Base-by-base conservation (phyloP, 305 asterid species). In the Fraxinus dipetala region DNA sequence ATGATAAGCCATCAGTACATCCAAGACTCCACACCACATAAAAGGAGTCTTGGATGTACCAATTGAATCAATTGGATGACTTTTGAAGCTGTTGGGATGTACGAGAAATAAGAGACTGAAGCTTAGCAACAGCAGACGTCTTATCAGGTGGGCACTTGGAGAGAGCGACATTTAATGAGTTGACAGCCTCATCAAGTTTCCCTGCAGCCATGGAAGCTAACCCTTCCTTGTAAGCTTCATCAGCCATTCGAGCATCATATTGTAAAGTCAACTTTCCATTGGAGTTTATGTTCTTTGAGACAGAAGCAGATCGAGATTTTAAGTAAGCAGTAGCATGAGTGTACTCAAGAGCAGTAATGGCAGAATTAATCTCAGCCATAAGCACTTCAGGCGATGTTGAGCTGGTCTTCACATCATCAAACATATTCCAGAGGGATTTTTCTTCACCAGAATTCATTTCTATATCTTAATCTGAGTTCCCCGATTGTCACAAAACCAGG, bases 141-240 rank as follows among this genome's bases (percentile, higher is more conserved):
- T 83, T 81, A n/a, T 88, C 89, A n/a, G 89, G 92, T 0, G 92
- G 91, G 88, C 93, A 90, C 36, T 86, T 86, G 81, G 95, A 85
- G 74, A 90, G 91, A 35, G 93, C 92, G 63, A 83, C 20, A 83
- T 89, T 88, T 48, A 89, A 79, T 3, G 91, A 88, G 82, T 85
- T 48, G 16, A 89, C 84, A 36, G 93, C 92, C 73, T 89, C 89
- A 1, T 88, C 89, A 6, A 76, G 85, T 77, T 90, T 90, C 73
- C 91, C 92, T 6, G 89, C 88, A 74, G 89, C 89, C 92, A 90
- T 85, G 40, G 91, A 89, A 75, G 91, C 90, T 87, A 87, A 75
- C 31, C 92, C 93, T 4, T 89, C 79, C 81, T 86, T 90, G 82
- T 90, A 91, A 83, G 92, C 94, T 78, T 89, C 89, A 34, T 87